These are phyloP conservation scores for Tylopilus orsonianus DNA, from an alignment of 1,284 basidiomycete genomes.

Conservation along the genomic window DNA sequence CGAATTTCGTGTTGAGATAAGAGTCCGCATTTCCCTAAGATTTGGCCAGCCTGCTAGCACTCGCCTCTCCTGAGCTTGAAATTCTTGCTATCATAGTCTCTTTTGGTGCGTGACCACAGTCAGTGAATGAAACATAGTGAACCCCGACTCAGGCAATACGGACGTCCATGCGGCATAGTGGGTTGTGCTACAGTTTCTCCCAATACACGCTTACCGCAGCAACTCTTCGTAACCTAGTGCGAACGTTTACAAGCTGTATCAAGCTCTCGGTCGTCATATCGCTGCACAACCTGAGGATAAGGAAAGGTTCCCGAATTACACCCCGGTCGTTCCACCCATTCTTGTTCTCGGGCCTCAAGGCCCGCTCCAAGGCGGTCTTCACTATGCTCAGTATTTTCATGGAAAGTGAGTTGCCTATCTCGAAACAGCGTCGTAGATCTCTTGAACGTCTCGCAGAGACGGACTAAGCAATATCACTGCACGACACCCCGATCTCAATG, in stretches of 20 bases:
- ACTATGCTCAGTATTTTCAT: conserved; percentile 88
- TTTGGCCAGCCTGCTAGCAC: conserved; percentile 55
- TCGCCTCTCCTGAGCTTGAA: conserved; percentile 76
- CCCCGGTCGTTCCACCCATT: conserved; percentile 50
- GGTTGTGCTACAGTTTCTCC: conserved; percentile 19
- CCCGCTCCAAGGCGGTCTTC: conserved; percentile 76
- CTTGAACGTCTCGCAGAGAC: conserved; percentile 50
- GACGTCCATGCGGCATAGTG: conserved; percentile 63
- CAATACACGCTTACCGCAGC: conserved; percentile 2
- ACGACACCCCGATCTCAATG: conserved; percentile 73
- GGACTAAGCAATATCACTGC: conserved; percentile 75
- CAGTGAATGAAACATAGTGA: neutral
- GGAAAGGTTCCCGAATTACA: conserved; percentile 62
- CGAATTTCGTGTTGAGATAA: conserved; percentile 2
- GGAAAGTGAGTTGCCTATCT: conserved; percentile 51
- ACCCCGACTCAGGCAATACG: conserved; percentile 58
- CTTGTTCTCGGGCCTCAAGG: conserved; percentile 66
- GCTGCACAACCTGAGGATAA: conserved; percentile 53
- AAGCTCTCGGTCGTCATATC: conserved; percentile 68
- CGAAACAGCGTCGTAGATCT: conserved; percentile 16
- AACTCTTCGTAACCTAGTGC: conserved; percentile 46
- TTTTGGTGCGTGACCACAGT: conserved; percentile 55
- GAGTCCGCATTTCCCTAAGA: conserved; percentile 16
- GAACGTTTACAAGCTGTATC: conserved; percentile 82
- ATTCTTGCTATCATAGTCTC: conserved; percentile 76